phyloP scores from a whole-genome alignment of 108 stramenopile genomes.

The Stephanodiscus minutulus region DNA sequence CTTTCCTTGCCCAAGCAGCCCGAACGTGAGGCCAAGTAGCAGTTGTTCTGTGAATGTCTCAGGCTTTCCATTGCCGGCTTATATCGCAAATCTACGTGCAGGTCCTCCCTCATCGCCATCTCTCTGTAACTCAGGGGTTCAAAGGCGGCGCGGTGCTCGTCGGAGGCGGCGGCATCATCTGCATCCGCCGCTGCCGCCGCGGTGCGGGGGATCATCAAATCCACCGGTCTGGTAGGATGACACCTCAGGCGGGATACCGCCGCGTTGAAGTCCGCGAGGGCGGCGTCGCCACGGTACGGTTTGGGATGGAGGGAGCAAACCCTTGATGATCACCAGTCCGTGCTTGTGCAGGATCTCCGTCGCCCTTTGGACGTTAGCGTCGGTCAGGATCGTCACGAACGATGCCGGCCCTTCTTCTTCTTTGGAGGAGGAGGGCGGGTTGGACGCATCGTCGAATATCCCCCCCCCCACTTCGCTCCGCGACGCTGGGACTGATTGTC shows the following conservation, averaged over 20 bases:
- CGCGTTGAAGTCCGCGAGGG: conserved; percentile 57
- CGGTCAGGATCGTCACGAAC: conserved; percentile 47
- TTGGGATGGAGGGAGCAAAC: too few relatives aligned
- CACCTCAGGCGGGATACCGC: conserved; percentile 57
- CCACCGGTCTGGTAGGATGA: conserved; percentile 51
- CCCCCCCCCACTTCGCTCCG: too few relatives aligned
- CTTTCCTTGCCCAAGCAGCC: too few relatives aligned
- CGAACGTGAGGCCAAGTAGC: too few relatives aligned
- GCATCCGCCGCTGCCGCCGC: too few relatives aligned
- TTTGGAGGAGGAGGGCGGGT: conserved; percentile 13
- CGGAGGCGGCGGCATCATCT: too few relatives aligned
- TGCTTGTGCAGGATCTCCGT: too few relatives aligned
- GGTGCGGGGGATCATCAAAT: conserved; percentile 73
- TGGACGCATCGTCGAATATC: conserved; percentile 17
- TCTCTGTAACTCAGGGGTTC: conserved; percentile 77
- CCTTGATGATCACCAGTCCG: too few relatives aligned
- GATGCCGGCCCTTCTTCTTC: conserved; percentile 31
- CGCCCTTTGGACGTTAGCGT: too few relatives aligned
- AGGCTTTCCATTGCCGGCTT: conserved; percentile 57
- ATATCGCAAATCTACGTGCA: conserved; percentile 75
- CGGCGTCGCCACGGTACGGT: conserved; percentile 60
- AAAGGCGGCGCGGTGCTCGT: too few relatives aligned
- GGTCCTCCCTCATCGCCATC: conserved; percentile 86
- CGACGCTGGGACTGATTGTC: too few relatives aligned
- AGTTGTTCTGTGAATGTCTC: too few relatives aligned